These are phyloP conservation scores for Cyclotella kingstonii DNA, from an alignment of 108 stramenopile species.

Conservation along the genomic window DNA sequence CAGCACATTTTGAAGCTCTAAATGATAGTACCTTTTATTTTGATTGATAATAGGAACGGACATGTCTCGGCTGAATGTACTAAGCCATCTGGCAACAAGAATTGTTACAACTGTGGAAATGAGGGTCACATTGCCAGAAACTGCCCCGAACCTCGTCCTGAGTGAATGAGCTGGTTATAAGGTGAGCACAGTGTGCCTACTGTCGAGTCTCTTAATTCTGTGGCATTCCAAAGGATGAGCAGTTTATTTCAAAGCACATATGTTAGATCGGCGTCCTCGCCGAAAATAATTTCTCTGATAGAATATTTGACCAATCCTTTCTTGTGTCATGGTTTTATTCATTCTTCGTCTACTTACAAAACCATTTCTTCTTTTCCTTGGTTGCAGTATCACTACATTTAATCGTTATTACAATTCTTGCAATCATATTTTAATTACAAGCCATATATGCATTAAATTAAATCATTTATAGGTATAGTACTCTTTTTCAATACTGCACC, in stretches of 20 bases:
- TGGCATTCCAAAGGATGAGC: constrained; percentile 15
- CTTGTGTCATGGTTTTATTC: too few species aligned
- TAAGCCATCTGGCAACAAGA: constrained; percentile 65
- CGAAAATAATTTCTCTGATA: constrained; percentile 17
- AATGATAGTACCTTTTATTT: neutral
- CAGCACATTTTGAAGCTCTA: neutral
- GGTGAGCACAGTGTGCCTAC: neutral
- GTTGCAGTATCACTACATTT: too few species aligned
- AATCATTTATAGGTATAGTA: too few species aligned
- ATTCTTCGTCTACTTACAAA: too few species aligned
- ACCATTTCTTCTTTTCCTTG: too few species aligned
- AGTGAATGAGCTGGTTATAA: neutral
- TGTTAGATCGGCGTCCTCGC: constrained; percentile 32
- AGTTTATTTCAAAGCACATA: constrained; percentile 17
- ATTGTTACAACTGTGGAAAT: constrained; percentile 79
- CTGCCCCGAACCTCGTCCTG: constrained; percentile 21
- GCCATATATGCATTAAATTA: too few species aligned
- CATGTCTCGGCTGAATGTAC: constrained; percentile 71
- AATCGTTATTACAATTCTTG: too few species aligned
- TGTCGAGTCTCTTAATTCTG: neutral
- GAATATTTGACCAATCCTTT: neutral
- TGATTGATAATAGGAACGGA: constrained; percentile 6
- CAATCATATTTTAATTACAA: too few species aligned
- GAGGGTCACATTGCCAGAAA: constrained; percentile 64
- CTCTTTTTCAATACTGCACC: too few species aligned